Conservation (phyloP, 106 monocot genomes). For the Phalaenopsis equestris region DNA sequence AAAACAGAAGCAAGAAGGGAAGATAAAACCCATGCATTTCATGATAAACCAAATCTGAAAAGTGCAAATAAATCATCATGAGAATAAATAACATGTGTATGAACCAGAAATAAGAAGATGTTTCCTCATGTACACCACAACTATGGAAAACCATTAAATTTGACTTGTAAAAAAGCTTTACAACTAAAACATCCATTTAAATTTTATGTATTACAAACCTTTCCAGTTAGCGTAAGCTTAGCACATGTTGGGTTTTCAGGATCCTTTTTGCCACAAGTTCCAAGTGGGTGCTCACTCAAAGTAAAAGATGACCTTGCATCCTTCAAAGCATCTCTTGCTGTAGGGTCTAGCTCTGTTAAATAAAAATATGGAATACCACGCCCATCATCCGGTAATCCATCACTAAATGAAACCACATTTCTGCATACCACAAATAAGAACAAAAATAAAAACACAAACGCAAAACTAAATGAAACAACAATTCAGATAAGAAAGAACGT, state of each 20-base stretch:
- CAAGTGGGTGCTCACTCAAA: conserved; percentile 74
- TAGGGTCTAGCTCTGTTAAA: conserved; percentile 72
- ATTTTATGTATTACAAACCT: conserved; percentile 31
- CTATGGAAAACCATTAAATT: not conserved
- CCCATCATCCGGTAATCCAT: conserved; percentile 61
- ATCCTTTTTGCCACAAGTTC: conserved; percentile 65
- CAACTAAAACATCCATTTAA: not conserved
- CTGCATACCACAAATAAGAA: conserved; percentile 18
- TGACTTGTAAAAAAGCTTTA: not conserved
- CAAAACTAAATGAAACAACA: not conserved
- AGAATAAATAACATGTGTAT: not conserved
- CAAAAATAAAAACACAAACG: not conserved
- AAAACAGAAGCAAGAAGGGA: not conserved
- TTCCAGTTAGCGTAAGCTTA: conserved; percentile 77
- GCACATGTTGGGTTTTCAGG: conserved; percentile 87
- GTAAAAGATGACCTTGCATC: conserved; percentile 71
- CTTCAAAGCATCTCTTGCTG: conserved; percentile 58
- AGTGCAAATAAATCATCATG: not conserved
- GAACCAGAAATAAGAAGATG: not conserved
- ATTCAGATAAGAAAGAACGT: not conserved
- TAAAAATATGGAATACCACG: conserved; percentile 76
- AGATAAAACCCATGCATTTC: not conserved
- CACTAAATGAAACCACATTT: conserved; percentile 95
- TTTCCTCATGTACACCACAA: not conserved
- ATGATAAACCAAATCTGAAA: not conserved